phyloP scores from a whole-genome alignment of 2,329 filamentous ascomycete genomes.

The Ophiosphaerella narmari region DNA sequence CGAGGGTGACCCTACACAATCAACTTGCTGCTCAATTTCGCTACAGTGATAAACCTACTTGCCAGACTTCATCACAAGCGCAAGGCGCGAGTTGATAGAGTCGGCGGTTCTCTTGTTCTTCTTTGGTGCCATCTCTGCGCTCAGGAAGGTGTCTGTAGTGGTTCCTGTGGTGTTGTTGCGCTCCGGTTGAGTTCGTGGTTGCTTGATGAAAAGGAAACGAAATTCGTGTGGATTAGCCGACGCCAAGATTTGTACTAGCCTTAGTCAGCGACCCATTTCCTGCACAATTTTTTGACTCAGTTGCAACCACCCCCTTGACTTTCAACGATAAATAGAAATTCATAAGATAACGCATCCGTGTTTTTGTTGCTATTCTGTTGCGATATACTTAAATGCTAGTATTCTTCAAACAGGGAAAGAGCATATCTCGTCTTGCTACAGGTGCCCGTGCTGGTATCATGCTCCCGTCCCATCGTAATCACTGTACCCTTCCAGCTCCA shows the following conservation, averaged over 20 bases:
- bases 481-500: slow-evolving; percentile 6
- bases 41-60: slow-evolving; percentile 50
- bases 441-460: slow-evolving; percentile 17
- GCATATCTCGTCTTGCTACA: not conserved
- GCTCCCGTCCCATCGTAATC: slow-evolving; percentile 9
- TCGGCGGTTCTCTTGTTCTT: slow-evolving; percentile 84
- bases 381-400: no score
- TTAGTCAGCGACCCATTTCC: slow-evolving; percentile 5
- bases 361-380: no score
- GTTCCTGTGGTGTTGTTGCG: slow-evolving; percentile 41
- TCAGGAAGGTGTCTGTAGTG: slow-evolving; percentile 34
- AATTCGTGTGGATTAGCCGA: slow-evolving; percentile 17
- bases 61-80: slow-evolving; percentile 71
- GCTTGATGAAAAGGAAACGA: slow-evolving; percentile 6
- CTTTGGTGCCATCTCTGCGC: slow-evolving; percentile 70
- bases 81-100: slow-evolving; percentile 71
- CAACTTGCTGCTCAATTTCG: slow-evolving; percentile 10
- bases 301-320: no score
- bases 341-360: no score
- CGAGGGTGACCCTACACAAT: slow-evolving; percentile 71
- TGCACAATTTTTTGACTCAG: not conserved
- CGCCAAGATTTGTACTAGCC: slow-evolving; percentile 22
- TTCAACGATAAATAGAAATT: no score
- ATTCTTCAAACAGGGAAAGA: no score
- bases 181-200: slow-evolving; percentile 33